Evolutionary conservation across 495 filamentous ascomycete species (phyloP).

Genomic region (Hapsidospora chrysogenum): DNA sequence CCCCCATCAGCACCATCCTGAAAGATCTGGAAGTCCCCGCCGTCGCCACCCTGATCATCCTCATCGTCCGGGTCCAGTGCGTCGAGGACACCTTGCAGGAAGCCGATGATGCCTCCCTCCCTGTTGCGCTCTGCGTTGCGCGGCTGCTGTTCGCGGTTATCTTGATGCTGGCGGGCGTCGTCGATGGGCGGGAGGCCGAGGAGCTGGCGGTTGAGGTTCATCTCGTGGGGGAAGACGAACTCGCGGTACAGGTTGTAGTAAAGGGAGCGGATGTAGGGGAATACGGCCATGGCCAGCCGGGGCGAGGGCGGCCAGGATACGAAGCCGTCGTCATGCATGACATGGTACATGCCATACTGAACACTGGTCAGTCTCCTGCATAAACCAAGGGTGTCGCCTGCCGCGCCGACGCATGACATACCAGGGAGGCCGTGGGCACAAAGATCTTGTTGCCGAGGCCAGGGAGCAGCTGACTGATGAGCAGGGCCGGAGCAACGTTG

Average conservation of each 20-base stretch:
- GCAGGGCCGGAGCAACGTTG: slow-evolving; percentile 20
- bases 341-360: slow-evolving; percentile 9
- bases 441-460: slow-evolving; percentile 12
- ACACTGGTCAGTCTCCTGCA: too few relatives aligned
- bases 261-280: slow-evolving; percentile 49
- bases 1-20: too few relatives aligned
- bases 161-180: background rate
- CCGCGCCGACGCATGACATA: slow-evolving; percentile 10
- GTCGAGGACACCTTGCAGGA: slow-evolving; percentile 1
- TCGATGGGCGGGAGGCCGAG: slow-evolving; percentile 10
- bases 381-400: too few relatives aligned
- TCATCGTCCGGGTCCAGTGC: slow-evolving; percentile 1
- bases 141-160: background rate
- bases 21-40: too few relatives aligned
- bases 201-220: slow-evolving; percentile 32
- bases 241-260: slow-evolving; percentile 54
- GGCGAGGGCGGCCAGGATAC: slow-evolving; percentile 56
- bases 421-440: slow-evolving; percentile 17
- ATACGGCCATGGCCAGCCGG: slow-evolving; percentile 46
- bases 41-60: background rate
- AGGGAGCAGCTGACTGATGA: slow-evolving; percentile 16
- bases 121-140: background rate
- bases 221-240: slow-evolving; percentile 44
- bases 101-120: background rate
- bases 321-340: slow-evolving; percentile 10